Conservation (phyloP, 805 yeast species). For the Dipodascopsis tothii region DNA sequence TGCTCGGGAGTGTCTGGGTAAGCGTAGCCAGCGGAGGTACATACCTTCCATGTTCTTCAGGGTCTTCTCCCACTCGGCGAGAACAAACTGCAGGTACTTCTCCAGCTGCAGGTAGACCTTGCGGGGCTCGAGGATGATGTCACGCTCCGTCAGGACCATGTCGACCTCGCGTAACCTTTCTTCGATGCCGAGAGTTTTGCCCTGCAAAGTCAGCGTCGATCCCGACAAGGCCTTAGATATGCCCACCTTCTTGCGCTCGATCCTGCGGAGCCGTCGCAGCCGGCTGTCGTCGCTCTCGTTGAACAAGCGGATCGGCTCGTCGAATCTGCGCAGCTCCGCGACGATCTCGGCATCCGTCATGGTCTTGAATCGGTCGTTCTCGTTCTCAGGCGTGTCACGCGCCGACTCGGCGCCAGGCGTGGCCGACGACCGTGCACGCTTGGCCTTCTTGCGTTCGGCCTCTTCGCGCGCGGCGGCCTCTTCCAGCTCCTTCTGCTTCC, state of each 20-base stretch:
- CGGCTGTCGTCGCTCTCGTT: constrained; percentile 25
- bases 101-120: constrained; percentile 39
- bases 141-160: constrained; percentile 27
- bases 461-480: constrained; percentile 23
- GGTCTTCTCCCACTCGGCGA: constrained; percentile 39
- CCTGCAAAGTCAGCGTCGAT: constrained; percentile 24
- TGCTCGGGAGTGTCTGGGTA: constrained; percentile 20
- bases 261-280: constrained; percentile 20
- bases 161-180: constrained; percentile 28
- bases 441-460: constrained; percentile 22
- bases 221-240: constrained; percentile 1
- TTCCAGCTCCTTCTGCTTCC: constrained; percentile 22
- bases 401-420: background rate
- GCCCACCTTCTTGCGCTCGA: constrained; percentile 2
- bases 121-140: constrained; percentile 31
- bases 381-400: background rate
- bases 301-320: constrained; percentile 24
- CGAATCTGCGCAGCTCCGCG: constrained; percentile 24
- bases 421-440: background rate
- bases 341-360: constrained; percentile 29
- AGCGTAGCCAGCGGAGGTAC: background rate
- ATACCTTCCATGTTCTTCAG: constrained; percentile 33
- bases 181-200: constrained; percentile 30
- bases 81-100: constrained; percentile 40
- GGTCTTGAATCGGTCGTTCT: background rate